Base-by-base conservation (phyloP, 257 asterid genomes). In the Fraxinus pennsylvanica region DNA sequence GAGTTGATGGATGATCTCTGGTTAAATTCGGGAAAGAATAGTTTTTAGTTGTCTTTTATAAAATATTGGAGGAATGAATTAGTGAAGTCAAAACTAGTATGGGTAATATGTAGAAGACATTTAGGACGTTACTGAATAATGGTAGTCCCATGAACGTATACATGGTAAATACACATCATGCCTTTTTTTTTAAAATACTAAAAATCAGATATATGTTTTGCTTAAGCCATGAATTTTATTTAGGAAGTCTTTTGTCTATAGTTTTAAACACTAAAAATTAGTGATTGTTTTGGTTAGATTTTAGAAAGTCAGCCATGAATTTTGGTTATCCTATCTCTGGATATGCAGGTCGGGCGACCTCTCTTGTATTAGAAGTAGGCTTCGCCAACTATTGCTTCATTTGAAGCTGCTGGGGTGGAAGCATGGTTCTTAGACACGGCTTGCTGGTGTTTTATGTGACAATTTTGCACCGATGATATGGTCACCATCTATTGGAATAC, bases 401-500 rank as follows among this genome's bases (percentile, higher is more conserved):
- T 25, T 25, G 27, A 25, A 25, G 27, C 27, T 25, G 27, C 27
- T 25, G 27, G 27, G 27, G 27, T 25, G 27, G 27, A 25, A 25
- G 27, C 27, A 25, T 25, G 27, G 27, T 25, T 65, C 70, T 22
- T 22, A 32, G 41, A 25, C 36, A 57, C 4, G 21, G 66, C 47
- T 71, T 59, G 76, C 59, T 54, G 59, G 65, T 35, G 27, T 75
- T n/a, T 80, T 75, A 57, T 41, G 30, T 38, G 76, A 36, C 10
- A n/a, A 12, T 8, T 29, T 71, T 68, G 29, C 7, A 36, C 68
- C 29, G 52, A 30, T 71, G 30, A 4, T 72, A 27, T 6, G 35
- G 2, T 15, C 68, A 36, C 27, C 71, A 47, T 75, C 72, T 5
- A 13, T 7, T 13, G 41, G 12, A 33, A 0, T 52, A 52, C 69